Conservation (phyloP, 1,284 basidiomycete species). For the Thecaphora frezii region DNA sequence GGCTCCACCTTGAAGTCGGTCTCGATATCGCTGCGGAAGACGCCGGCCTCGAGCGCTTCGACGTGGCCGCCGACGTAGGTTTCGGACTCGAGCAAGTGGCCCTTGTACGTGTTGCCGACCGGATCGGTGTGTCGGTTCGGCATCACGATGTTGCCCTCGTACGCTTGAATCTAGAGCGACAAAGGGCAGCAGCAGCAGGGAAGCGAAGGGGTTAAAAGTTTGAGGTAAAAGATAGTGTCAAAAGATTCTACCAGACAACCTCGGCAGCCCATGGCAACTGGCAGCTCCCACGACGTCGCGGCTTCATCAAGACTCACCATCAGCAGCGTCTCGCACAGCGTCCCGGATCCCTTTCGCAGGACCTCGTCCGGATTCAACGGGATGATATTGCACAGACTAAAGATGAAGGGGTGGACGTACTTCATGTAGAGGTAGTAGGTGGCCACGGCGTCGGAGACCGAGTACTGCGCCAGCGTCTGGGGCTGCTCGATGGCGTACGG, state of each 20-base stretch:
- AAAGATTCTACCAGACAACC: too few species aligned
- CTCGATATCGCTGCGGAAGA: slow-evolving; percentile 93
- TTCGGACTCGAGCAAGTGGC: slow-evolving; percentile 91
- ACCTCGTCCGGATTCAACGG: slow-evolving; percentile 96
- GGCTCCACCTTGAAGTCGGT: slow-evolving; percentile 96
- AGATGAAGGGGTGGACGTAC: slow-evolving; percentile 99
- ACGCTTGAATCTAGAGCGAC: slow-evolving; percentile 81
- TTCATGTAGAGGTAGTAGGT: slow-evolving; percentile 99
- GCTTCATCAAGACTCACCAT: slow-evolving; percentile 80
- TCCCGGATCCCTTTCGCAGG: slow-evolving; percentile 90
- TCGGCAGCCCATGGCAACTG: too few species aligned
- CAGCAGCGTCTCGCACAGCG: slow-evolving; percentile 92
- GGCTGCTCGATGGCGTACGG: slow-evolving; percentile 98
- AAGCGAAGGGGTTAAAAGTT: too few species aligned
- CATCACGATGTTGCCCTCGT: slow-evolving; percentile 88
- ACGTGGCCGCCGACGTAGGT: slow-evolving; percentile 99
- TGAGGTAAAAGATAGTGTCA: too few species aligned
- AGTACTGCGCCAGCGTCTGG: slow-evolving; percentile 92
- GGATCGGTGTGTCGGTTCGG: slow-evolving; percentile 95
- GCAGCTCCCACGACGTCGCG: slow-evolving; percentile 1
- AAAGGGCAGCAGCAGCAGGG: too few species aligned
- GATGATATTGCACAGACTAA: slow-evolving; percentile 98
- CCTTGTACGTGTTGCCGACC: slow-evolving; percentile 89
- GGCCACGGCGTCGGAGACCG: slow-evolving; percentile 98
- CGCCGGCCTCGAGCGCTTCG: slow-evolving; percentile 95